Evolutionary conservation across 495 filamentous ascomycete species (phyloP).

Genomic region (Cryomyces antarcticus): DNA sequence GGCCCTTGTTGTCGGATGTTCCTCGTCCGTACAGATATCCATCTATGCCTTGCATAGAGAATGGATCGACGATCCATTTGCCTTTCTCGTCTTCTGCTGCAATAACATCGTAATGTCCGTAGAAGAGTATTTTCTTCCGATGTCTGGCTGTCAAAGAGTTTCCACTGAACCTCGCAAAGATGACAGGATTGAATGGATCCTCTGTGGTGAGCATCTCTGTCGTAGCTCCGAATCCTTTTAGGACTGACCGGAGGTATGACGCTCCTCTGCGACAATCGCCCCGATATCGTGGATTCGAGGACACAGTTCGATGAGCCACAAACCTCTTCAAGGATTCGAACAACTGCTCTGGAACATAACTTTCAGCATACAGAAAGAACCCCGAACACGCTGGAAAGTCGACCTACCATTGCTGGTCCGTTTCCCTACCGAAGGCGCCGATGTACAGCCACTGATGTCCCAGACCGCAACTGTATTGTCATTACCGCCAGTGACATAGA

Average conservation of each 20-base stretch:
- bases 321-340: slow-evolving; percentile 65
- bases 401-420: slow-evolving; percentile 38
- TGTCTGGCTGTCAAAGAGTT: slow-evolving; percentile 30
- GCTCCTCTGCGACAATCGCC: slow-evolving; percentile 87
- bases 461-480: slow-evolving; percentile 77
- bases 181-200: slow-evolving; percentile 60
- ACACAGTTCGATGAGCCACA: slow-evolving; percentile 77
- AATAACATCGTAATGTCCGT: slow-evolving; percentile 99
- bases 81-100: slow-evolving; percentile 54
- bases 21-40: slow-evolving; percentile 95
- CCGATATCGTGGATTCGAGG: slow-evolving; percentile 58
- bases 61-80: slow-evolving; percentile 76
- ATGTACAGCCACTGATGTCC: slow-evolving; percentile 45
- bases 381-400: background rate
- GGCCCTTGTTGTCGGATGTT: slow-evolving; percentile 92
- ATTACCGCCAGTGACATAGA: slow-evolving; percentile 88
- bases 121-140: slow-evolving; percentile 81
- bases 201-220: slow-evolving; percentile 68
- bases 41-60: slow-evolving; percentile 62
- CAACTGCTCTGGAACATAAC: slow-evolving; percentile 41
- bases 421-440: slow-evolving; percentile 21
- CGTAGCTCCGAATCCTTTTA: slow-evolving; percentile 73
- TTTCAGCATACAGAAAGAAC: slow-evolving; percentile 1
- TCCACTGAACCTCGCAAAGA: slow-evolving; percentile 70
- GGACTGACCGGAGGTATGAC: slow-evolving; percentile 68